phyloP scores from a whole-genome alignment of 2,329 filamentous ascomycete genomes.

The Fusarium robinianum region DNA sequence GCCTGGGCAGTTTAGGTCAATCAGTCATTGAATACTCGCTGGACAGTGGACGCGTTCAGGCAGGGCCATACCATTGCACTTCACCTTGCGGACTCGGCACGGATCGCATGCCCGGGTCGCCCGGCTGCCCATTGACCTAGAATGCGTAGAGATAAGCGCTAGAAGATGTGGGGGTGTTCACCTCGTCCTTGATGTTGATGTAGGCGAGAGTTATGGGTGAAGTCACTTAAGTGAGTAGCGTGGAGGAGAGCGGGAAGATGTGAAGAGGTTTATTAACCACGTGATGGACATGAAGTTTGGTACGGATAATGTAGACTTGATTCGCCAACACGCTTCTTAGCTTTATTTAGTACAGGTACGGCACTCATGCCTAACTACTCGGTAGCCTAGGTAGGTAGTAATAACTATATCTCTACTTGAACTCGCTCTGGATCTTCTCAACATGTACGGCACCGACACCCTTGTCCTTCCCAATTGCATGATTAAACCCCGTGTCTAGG shows the following conservation, averaged over 20 bases:
- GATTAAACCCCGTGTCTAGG: conserved; percentile 27
- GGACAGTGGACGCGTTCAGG: no score
- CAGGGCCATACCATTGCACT: conserved; percentile 42
- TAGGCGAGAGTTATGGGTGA: no score
- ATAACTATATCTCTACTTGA: not conserved
- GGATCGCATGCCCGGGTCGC: conserved; percentile 43
- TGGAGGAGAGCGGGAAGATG: no score
- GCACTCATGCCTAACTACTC: no score
- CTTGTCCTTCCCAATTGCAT: conserved; percentile 29
- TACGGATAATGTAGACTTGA: no score
- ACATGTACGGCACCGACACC: conserved; percentile 10
- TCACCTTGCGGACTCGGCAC: conserved; percentile 46
- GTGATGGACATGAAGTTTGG: no score
- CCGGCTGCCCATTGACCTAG: conserved; percentile 14
- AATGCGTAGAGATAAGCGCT: not conserved
- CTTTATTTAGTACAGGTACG: no score
- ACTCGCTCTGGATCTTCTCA: conserved; percentile 11
- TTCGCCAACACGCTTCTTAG: not conserved
- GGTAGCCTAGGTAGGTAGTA: no score
- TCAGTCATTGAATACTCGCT: no score
- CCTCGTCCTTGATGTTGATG: no score
- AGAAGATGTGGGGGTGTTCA: not conserved
- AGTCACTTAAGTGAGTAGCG: no score
- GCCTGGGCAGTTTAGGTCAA: not conserved
- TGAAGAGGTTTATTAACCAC: no score